These are phyloP conservation scores for Cladophialophora bantiana DNA, from an alignment of 2,329 filamentous ascomycete genomes.

Conservation along the genomic window DNA sequence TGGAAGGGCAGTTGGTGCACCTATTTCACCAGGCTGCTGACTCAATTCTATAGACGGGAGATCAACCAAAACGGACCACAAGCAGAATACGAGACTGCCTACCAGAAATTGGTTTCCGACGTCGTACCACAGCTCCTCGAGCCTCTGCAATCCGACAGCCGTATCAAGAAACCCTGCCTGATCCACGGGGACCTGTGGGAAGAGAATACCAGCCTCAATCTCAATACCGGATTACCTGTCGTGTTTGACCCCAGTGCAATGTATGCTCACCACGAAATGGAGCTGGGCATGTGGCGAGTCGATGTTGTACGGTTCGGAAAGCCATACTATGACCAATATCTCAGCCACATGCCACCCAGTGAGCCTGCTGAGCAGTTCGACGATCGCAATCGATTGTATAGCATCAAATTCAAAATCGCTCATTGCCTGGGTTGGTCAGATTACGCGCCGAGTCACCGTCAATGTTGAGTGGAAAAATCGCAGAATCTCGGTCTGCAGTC, in stretches of 20 bases:
- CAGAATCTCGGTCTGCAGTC: not conserved
- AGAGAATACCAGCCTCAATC: slow-evolving; percentile 47
- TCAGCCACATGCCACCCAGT: slow-evolving; percentile 28
- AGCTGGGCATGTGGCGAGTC: slow-evolving; percentile 32
- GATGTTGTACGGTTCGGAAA: slow-evolving; percentile 29
- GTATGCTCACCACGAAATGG: slow-evolving; percentile 52
- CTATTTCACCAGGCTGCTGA: slow-evolving; percentile 48
- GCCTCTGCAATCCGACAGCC: slow-evolving; percentile 40
- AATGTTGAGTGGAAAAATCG: slow-evolving; percentile 13
- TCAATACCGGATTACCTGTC: slow-evolving; percentile 42
- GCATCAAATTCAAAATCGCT: slow-evolving; percentile 30
- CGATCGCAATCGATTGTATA: slow-evolving; percentile 36
- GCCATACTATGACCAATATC: slow-evolving; percentile 24
- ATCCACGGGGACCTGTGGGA: slow-evolving; percentile 55
- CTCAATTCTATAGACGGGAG: slow-evolving; percentile 43
- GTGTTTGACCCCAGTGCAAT: slow-evolving; percentile 50
- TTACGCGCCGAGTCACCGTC: slow-evolving; percentile 21
- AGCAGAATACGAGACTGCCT: slow-evolving; percentile 42
- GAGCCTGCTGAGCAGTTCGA: slow-evolving; percentile 36
- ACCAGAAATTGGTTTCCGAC: slow-evolving; percentile 35
- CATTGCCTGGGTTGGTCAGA: slow-evolving; percentile 27
- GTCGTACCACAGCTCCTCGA: slow-evolving; percentile 46
- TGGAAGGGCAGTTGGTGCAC: slow-evolving; percentile 52
- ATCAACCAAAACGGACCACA: slow-evolving; percentile 44
- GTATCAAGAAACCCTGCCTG: slow-evolving; percentile 43